Evolutionary conservation across 106 monocot species (phyloP).

Genomic region (Hemerocallis citrina): DNA sequence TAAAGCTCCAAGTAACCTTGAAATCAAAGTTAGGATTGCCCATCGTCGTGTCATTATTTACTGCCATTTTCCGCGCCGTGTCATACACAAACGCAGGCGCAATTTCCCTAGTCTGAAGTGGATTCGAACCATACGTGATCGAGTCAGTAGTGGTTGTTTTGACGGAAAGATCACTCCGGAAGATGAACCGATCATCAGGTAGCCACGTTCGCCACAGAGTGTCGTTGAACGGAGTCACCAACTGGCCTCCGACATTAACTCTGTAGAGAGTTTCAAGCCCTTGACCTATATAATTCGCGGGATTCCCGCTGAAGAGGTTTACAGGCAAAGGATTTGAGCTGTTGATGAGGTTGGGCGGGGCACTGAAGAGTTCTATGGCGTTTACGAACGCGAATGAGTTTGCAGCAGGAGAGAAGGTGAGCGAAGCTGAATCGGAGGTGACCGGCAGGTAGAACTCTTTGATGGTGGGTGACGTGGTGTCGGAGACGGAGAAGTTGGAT

Average conservation of each 20-base stretch:
- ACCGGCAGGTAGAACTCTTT: conserved; percentile 46
- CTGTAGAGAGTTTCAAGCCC: conserved; percentile 39
- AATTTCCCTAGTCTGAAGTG: background rate
- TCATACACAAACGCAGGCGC: conserved; percentile 44
- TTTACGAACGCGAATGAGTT: conserved; percentile 36
- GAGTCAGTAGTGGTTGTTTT: background rate
- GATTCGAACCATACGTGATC: background rate
- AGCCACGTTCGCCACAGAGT: conserved; percentile 60
- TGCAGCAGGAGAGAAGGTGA: conserved; percentile 31
- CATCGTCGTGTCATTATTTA: background rate
- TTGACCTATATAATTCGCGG: too few species aligned
- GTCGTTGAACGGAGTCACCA: conserved; percentile 38
- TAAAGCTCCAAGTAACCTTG: conserved; percentile 56
- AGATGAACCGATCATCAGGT: conserved; percentile 29
- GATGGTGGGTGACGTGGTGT: background rate
- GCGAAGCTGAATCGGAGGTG: conserved; percentile 3
- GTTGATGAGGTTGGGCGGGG: conserved; percentile 30
- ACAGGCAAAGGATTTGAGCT: background rate
- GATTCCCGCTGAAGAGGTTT: background rate
- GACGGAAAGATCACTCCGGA: background rate
- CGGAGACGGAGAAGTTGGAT: conserved; percentile 11
- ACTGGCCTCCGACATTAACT: conserved; percentile 45
- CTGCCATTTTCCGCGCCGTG: conserved; percentile 29
- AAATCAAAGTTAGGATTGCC: conserved; percentile 13
- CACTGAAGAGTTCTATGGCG: conserved; percentile 51